Percentiles rank a stretch among this genome's conserved stretches.
Conservation (phyloP, 768 basidiomycete genomes). For the Rhodotorula sphaerocarpa region DNA sequence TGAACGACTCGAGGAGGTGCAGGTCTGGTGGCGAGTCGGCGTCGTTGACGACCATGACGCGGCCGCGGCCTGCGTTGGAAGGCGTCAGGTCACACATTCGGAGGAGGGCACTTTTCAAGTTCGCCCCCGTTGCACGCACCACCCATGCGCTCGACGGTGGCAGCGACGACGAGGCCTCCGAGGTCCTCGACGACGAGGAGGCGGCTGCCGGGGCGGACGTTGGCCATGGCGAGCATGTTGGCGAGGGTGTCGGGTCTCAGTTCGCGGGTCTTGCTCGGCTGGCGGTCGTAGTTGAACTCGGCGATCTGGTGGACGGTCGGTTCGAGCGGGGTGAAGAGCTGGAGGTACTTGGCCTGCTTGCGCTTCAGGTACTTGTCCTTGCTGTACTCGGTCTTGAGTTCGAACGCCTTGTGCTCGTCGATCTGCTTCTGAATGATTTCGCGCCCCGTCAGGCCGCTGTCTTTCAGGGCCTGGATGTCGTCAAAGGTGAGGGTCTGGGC, state of each 20-base stretch:
- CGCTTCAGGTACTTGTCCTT: slow-evolving; percentile 97
- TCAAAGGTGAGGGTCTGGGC: slow-evolving; percentile 73
- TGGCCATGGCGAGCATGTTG: slow-evolving; percentile 75
- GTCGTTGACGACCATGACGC: slow-evolving; percentile 73
- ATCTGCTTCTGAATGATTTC: slow-evolving; percentile 95
- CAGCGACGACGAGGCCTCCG: slow-evolving; percentile 76
- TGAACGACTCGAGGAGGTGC: slow-evolving; percentile 73
- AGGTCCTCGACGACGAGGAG: slow-evolving; percentile 87
- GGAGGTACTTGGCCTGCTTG: slow-evolving; percentile 95
- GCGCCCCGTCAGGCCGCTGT: slow-evolving; percentile 67
- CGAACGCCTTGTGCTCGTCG: slow-evolving; percentile 81
- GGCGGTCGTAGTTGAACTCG: slow-evolving; percentile 79
- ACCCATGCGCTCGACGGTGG: slow-evolving; percentile 76
- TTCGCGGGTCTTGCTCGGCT: slow-evolving; percentile 62
- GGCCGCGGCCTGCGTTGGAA: slow-evolving; percentile 68
- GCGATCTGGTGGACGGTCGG: slow-evolving; percentile 80
- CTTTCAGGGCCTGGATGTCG: slow-evolving; percentile 76
- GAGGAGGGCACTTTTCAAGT: too few relatives aligned
- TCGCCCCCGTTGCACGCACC: slow-evolving; percentile 47
- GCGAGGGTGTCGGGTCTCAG: slow-evolving; percentile 80
- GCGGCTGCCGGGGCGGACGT: slow-evolving; percentile 74
- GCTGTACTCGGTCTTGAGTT: slow-evolving; percentile 92
- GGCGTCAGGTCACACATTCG: too few relatives aligned
- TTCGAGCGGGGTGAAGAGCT: slow-evolving; percentile 74
- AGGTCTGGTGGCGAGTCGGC: slow-evolving; percentile 88